Conservation (phyloP, 768 basidiomycete species). For the Phylloporus rhodoxanthus region DNA sequence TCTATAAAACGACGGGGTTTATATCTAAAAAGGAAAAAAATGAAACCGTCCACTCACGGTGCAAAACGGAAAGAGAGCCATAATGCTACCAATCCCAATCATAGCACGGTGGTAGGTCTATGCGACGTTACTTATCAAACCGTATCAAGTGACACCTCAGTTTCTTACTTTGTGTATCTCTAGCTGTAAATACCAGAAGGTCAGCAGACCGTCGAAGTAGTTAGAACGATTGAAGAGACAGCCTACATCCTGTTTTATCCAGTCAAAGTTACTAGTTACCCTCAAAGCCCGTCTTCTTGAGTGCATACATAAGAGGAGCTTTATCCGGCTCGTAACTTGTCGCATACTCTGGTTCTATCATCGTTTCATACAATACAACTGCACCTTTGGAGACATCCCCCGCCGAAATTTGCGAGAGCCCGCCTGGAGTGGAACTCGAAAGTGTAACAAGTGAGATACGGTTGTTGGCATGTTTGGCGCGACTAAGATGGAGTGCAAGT, state of each 20-base stretch:
- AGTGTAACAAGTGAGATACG: constrained; percentile 29
- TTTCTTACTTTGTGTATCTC: too few relatives aligned
- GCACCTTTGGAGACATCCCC: constrained; percentile 14
- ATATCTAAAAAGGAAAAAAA: not conserved
- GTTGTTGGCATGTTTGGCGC: constrained; percentile 27
- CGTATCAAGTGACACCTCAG: too few relatives aligned
- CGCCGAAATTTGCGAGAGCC: constrained; percentile 3
- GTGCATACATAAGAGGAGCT: constrained; percentile 19
- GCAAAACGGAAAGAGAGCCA: constrained; percentile 14
- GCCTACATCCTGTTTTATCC: constrained; percentile 21
- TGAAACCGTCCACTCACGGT: constrained; percentile 12
- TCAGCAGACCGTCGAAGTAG: not conserved
- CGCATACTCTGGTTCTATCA: constrained; percentile 23
- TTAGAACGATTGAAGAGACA: too few relatives aligned
- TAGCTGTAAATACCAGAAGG: too few relatives aligned
- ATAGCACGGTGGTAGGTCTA: constrained; percentile 18
- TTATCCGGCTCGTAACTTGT: constrained; percentile 18
- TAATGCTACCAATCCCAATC: constrained; percentile 15
- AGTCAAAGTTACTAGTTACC: constrained; percentile 20
- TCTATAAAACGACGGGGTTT: constrained; percentile 8
- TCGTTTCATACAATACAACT: constrained; percentile 18
- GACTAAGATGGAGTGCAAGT: constrained; percentile 12
- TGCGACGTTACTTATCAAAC: too few relatives aligned
- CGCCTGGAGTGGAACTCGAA: constrained; percentile 9
- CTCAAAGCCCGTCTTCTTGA: constrained; percentile 12